Evolutionary conservation across 2,329 filamentous ascomycete genomes (phyloP).

Genomic region (Cordyceps farinosa): DNA sequence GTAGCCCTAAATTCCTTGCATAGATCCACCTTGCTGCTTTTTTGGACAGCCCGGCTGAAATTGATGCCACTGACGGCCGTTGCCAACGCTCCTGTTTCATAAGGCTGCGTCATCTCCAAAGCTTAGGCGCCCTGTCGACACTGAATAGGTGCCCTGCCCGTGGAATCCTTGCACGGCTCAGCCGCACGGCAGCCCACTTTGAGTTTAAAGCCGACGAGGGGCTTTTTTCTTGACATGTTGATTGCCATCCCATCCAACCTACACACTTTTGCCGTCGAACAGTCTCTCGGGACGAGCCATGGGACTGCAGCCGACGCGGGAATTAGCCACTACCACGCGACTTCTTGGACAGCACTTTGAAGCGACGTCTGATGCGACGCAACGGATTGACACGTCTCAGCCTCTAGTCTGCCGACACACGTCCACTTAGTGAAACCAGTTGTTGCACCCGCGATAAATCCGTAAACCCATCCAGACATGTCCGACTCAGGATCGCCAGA

Average conservation of each 20-base stretch:
- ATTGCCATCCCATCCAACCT: background rate
- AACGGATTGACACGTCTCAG: background rate
- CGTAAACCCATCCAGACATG: background rate
- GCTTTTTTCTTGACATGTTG: background rate
- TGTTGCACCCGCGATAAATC: background rate
- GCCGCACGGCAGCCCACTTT: slow-evolving; percentile 12
- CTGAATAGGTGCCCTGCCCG: background rate
- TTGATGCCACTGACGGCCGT: background rate
- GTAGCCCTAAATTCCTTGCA: slow-evolving; percentile 11
- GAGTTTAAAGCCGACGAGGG: background rate
- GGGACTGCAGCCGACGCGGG: background rate
- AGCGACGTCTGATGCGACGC: background rate
- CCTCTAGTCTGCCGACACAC: background rate
- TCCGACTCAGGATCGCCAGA: background rate
- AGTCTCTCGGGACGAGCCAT: background rate
- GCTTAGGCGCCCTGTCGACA: background rate
- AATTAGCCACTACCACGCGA: background rate
- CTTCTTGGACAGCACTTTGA: background rate
- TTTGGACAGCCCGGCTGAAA: slow-evolving; percentile 5
- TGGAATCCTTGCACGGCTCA: slow-evolving; percentile 1
- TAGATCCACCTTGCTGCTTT: slow-evolving; percentile 10
- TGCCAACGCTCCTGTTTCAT: slow-evolving; percentile 7
- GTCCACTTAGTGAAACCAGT: background rate
- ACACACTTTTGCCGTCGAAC: background rate
- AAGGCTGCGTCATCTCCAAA: slow-evolving; percentile 14